These are phyloP conservation scores for Phalaenopsis equestris DNA, from an alignment of 106 monocot genomes.

Conservation along the genomic window DNA sequence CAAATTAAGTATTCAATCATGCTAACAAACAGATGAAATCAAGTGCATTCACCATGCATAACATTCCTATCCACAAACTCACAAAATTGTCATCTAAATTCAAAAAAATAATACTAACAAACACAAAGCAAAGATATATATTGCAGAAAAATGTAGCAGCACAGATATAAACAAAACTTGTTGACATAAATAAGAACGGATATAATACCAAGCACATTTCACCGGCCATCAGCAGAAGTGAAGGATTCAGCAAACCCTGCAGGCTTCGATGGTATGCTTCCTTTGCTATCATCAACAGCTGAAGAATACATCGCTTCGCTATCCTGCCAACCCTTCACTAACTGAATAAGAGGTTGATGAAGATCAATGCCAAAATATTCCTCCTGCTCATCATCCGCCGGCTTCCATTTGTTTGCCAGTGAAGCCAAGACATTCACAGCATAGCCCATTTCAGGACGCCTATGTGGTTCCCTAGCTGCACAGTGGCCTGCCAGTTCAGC, in stretches of 20 bases:
- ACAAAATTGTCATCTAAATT: too few species aligned
- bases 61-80: too few species aligned
- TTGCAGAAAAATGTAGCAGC: not conserved
- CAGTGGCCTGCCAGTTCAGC: conserved; percentile 55
- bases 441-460: conserved; percentile 56
- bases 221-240: conserved; percentile 38
- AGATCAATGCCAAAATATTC: conserved; percentile 49
- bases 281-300: conserved; percentile 33
- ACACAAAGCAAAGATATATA: not conserved
- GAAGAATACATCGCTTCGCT: conserved; percentile 1
- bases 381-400: conserved; percentile 26
- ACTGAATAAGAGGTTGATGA: conserved; percentile 38
- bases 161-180: not conserved
- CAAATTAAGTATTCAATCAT: too few species aligned
- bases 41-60: too few species aligned
- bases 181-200: not conserved
- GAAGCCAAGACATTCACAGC: conserved; percentile 38
- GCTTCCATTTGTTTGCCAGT: conserved; percentile 51
- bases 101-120: too few species aligned
- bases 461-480: conserved; percentile 34
- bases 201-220: conserved; percentile 1
- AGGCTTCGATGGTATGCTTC: conserved; percentile 36
- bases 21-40: too few species aligned
- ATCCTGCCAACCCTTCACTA: conserved; percentile 45
- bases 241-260: conserved; percentile 34